These are phyloP conservation scores for Yarrowia deformans DNA, from an alignment of 805 yeast species.

Conservation along the genomic window DNA sequence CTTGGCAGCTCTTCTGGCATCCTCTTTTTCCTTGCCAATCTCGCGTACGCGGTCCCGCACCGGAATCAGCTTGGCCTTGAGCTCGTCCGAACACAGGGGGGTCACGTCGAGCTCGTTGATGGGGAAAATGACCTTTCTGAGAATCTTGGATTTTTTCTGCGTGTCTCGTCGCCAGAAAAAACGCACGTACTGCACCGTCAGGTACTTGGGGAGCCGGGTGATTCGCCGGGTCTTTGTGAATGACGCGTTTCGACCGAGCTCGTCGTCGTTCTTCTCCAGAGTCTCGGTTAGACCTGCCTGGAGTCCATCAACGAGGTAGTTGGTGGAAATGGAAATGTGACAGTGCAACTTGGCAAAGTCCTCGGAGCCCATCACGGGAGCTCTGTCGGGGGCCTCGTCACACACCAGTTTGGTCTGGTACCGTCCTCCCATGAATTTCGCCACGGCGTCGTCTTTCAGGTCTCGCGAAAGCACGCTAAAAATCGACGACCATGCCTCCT, in stretches of 20 bases:
- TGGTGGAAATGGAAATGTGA: constrained; percentile 84
- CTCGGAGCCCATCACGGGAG: constrained; percentile 57
- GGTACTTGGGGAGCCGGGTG: constrained; percentile 80
- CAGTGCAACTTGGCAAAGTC: constrained; percentile 79
- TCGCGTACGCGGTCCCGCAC: constrained; percentile 79
- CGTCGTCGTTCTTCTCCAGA: constrained; percentile 77
- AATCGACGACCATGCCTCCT: constrained; percentile 89
- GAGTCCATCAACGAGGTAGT: constrained; percentile 87
- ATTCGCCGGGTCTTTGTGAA: constrained; percentile 68
- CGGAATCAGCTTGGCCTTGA: constrained; percentile 68
- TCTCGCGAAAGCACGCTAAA: constrained; percentile 59
- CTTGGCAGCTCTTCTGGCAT: constrained; percentile 74
- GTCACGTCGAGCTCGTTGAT: constrained; percentile 81
- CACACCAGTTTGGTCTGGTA: constrained; percentile 72
- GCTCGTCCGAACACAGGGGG: constrained; percentile 82
- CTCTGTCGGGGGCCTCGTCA: constrained; percentile 61
- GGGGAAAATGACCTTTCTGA: constrained; percentile 94
- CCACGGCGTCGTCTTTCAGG: constrained; percentile 55
- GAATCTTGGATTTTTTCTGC: constrained; percentile 86
- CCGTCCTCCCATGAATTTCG: constrained; percentile 67
- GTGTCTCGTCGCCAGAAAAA: constrained; percentile 96
- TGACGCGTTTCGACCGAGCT: constrained; percentile 71
- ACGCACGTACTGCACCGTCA: constrained; percentile 91
- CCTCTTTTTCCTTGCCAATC: constrained; percentile 76
- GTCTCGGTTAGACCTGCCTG: constrained; percentile 74